These are phyloP conservation scores for Fraxinus nigra DNA, from an alignment of 305 asterid species.

Conservation along the genomic window DNA sequence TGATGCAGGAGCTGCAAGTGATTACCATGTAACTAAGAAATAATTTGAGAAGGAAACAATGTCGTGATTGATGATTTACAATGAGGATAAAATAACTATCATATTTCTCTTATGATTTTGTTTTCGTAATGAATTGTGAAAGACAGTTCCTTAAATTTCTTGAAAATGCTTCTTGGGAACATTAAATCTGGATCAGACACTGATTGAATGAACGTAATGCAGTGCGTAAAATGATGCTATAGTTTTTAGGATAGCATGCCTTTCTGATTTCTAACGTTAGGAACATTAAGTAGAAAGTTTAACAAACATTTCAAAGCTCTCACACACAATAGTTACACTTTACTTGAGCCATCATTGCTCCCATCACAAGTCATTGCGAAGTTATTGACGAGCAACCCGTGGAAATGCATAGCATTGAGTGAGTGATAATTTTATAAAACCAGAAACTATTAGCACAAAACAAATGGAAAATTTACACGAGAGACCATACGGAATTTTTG, in stretches of 20 bases:
- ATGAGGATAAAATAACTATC: not conserved
- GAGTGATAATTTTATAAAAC: not conserved
- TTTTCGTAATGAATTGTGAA: not conserved
- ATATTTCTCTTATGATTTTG: not conserved
- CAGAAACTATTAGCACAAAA: not conserved
- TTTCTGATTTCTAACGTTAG: not conserved
- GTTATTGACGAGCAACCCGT: not conserved
- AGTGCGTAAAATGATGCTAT: not conserved
- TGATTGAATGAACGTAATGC: not conserved
- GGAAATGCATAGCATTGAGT: not conserved
- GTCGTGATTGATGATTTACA: not conserved
- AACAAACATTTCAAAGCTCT: not conserved
- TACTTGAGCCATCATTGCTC: not conserved
- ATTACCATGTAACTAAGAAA: not conserved
- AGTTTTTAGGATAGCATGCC: not conserved
- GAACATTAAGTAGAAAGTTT: not conserved
- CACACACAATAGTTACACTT: not conserved
- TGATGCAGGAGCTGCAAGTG: constrained; percentile 22
- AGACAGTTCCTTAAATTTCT: not conserved
- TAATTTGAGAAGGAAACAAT: not conserved
- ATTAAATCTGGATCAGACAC: not conserved
- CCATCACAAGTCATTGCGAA: not conserved
- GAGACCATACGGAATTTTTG: not conserved
- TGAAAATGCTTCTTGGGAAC: not conserved
- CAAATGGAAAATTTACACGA: not conserved